Evolutionary conservation across 805 yeast species (phyloP).

Genomic region (Torulaspora quercuum): DNA sequence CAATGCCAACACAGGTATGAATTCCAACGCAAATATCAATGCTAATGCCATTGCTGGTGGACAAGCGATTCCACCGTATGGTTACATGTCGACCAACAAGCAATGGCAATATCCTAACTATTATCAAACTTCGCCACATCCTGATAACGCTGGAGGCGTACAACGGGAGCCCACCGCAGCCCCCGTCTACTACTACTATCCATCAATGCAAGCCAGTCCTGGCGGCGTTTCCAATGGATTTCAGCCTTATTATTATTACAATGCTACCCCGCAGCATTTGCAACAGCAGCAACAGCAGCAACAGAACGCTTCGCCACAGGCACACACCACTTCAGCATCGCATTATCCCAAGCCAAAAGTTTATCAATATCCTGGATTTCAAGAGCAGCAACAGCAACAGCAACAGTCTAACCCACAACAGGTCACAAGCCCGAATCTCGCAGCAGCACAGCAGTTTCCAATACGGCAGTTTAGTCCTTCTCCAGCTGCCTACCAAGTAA

Average conservation of each 20-base stretch:
- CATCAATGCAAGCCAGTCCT: conserved; percentile 7
- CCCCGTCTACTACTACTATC: conserved; percentile 11
- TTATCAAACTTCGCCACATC: conserved; percentile 13
- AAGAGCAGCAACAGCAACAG: conserved; percentile 16
- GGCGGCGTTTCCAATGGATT: conserved; percentile 3
- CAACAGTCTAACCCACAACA: conserved; percentile 13
- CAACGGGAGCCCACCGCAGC: too few species aligned
- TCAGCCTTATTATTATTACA: conserved; percentile 10
- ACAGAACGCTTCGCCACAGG: conserved; percentile 6
- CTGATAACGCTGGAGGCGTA: conserved; percentile 5
- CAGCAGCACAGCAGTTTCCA: conserved; percentile 10
- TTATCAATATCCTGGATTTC: conserved; percentile 19
- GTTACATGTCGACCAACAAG: conserved; percentile 5
- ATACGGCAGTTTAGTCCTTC: conserved; percentile 16
- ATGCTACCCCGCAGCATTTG: conserved; percentile 8
- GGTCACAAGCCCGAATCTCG: conserved; percentile 8
- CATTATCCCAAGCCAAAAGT: conserved; percentile 10
- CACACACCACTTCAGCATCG: conserved; percentile 1
- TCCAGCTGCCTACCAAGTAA: conserved; percentile 11
- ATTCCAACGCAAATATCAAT: too few species aligned
- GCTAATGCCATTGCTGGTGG: too few species aligned
- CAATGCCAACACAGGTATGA: neutral
- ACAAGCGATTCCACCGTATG: too few species aligned
- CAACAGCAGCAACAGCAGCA: conserved; percentile 15
- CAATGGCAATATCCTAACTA: conserved; percentile 16